These are phyloP conservation scores for Xylariaceae sp. DNA, from an alignment of 2,329 filamentous ascomycete genomes.

Conservation along the genomic window DNA sequence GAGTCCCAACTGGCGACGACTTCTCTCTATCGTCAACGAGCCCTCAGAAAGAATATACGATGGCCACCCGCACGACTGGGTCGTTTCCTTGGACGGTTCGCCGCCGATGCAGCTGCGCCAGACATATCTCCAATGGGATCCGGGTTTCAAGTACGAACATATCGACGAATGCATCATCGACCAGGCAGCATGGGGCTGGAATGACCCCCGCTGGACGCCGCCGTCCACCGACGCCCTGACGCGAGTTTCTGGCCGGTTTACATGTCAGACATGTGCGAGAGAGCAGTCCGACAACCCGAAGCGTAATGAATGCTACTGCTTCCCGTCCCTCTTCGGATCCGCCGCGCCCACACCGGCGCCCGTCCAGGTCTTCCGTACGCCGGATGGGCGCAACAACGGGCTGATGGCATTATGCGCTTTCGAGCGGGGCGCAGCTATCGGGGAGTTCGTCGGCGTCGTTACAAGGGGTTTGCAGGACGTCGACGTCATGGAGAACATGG, in stretches of 20 bases:
- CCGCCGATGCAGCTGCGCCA: slow-evolving; percentile 38
- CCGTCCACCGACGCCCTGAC: slow-evolving; percentile 21
- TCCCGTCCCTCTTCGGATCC: slow-evolving; percentile 46
- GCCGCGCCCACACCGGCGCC: slow-evolving; percentile 35
- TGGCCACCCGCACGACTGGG: slow-evolving; percentile 49
- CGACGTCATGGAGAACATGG: slow-evolving; percentile 49
- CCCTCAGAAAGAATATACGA: slow-evolving; percentile 36
- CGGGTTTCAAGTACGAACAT: slow-evolving; percentile 43
- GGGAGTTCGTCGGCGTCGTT: slow-evolving; percentile 51
- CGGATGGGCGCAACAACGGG: slow-evolving; percentile 50
- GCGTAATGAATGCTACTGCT: slow-evolving; percentile 47
- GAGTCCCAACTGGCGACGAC: slow-evolving; percentile 48
- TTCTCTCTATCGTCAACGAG: slow-evolving; percentile 43
- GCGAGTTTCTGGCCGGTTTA: slow-evolving; percentile 21
- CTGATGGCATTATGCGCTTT: slow-evolving; percentile 43
- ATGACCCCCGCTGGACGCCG: slow-evolving; percentile 43
- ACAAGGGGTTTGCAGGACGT: slow-evolving; percentile 46
- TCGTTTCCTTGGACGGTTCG: slow-evolving; percentile 39
- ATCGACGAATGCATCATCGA: slow-evolving; percentile 47
- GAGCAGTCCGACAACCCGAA: slow-evolving; percentile 45
- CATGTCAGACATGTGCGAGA: slow-evolving; percentile 42
- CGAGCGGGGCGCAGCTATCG: slow-evolving; percentile 46
- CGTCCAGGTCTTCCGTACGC: slow-evolving; percentile 48
- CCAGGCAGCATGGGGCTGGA: slow-evolving; percentile 41
- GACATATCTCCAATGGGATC: slow-evolving; percentile 44